phyloP scores from a whole-genome alignment of 1,139 yeast species.

The Suhomyces taliae region DNA sequence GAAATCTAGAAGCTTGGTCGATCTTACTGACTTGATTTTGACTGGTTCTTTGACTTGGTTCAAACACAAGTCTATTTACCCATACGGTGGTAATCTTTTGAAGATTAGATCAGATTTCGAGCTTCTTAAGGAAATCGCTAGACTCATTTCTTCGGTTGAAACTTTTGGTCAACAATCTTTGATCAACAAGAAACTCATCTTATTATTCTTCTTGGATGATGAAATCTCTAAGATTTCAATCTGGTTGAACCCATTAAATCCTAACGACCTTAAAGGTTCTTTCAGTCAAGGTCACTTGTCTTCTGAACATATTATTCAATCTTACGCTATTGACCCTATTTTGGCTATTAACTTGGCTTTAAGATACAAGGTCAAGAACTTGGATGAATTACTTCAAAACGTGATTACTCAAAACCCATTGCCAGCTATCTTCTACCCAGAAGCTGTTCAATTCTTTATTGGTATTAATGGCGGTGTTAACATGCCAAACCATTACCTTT shows the following conservation, averaged over 20 bases:
- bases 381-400: slow-evolving; percentile 45
- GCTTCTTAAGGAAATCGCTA: slow-evolving; percentile 55
- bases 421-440: slow-evolving; percentile 59
- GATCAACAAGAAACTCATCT: slow-evolving; percentile 49
- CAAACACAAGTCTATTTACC: slow-evolving; percentile 60
- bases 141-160: slow-evolving; percentile 25
- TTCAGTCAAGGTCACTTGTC: slow-evolving; percentile 34
- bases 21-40: slow-evolving; percentile 53
- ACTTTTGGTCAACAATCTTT: slow-evolving; percentile 26
- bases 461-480: slow-evolving; percentile 43
- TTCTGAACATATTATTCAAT: slow-evolving; percentile 42
- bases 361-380: slow-evolving; percentile 50
- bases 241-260: slow-evolving; percentile 75
- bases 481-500: slow-evolving; percentile 47
- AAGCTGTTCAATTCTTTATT: slow-evolving; percentile 61
- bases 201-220: slow-evolving; percentile 66
- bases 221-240: slow-evolving; percentile 72
- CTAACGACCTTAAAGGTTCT: slow-evolving; percentile 42
- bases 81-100: slow-evolving; percentile 80
- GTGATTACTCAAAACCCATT: slow-evolving; percentile 59
- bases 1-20: slow-evolving; percentile 45
- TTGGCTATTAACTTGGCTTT: slow-evolving; percentile 72
- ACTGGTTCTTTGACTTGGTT: slow-evolving; percentile 83
- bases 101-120: slow-evolving; percentile 70
- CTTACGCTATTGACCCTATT: slow-evolving; percentile 69